Base-by-base conservation (phyloP, 2,329 filamentous ascomycete species). In the Sporothrix dimorphospora region DNA sequence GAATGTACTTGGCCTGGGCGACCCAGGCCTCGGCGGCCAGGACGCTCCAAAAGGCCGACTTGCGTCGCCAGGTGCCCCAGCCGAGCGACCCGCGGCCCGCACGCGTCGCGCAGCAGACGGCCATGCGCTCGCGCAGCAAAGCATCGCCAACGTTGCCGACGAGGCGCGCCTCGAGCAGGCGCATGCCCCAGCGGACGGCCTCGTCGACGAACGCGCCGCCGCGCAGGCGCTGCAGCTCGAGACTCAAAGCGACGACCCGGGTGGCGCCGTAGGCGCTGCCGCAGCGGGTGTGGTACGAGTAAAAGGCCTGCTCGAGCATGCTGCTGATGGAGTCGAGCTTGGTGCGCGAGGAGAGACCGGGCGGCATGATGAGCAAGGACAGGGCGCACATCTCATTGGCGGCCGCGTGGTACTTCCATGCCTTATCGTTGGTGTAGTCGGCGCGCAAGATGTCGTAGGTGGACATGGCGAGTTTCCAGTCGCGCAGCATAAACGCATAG, bases 371-470 rank as follows among this genome's bases (percentile, higher is more conserved):
- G 45, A 99, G 87, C 53, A 93, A 88, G 77, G 93, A 93, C 14
- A 98, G 83, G 5, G 93, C 94, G 40, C 92, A 91, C 95, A 99
- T 98, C 83, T 99, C 96, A 80, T 97, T 95, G 1, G 93, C 92
- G 3, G 93, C 95, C 0, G 96, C 96, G 79, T 98, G 94, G 78
- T 98, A 93, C 77, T 90, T 93, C 96, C 96, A 99, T 0, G 96
- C 97, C 81, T 98, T 98, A 79, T 98, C 94, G 79, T 96, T 96
- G 78, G 90, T 91, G 80, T 95, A 99, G 80, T 99, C 97, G 8
- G 91, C 88, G 70, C 94, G 89, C 9, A 99, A 83, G 5, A 99
- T 87, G 72, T 99, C 95, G 79, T 98, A 99, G 0, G 93, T 97
- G 14, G 92, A 94, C 76, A 96, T 89, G 11, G 96, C 93, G 47